Conservation (phyloP, 176 grass and related monocot genomes). For the Oropetium thomaeum region DNA sequence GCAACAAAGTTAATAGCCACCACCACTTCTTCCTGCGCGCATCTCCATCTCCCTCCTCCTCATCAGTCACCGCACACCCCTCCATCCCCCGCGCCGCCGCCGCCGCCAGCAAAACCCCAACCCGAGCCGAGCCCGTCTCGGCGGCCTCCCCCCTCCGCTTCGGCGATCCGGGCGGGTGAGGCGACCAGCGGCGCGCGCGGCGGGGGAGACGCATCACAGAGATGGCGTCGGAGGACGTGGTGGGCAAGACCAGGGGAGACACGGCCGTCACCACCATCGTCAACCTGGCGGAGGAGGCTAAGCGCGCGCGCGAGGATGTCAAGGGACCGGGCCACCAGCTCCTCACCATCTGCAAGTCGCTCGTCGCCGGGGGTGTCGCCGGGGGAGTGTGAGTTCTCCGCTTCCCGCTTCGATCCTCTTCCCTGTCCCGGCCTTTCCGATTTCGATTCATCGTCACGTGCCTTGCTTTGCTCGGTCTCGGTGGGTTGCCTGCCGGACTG, state of each 20-base stretch:
- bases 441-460: not conserved
- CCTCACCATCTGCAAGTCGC: constrained; percentile 85
- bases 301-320: constrained; percentile 91
- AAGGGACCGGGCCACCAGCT: constrained; percentile 73
- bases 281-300: constrained; percentile 93
- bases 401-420: not conserved
- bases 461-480: not conserved
- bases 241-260: constrained; percentile 89
- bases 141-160: not conserved
- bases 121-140: not conserved
- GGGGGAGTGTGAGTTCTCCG: constrained; percentile 72
- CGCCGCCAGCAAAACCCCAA: constrained; percentile 6
- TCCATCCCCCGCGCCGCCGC: constrained; percentile 5
- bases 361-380: constrained; percentile 87
- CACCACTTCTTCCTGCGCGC: not conserved
- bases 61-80: not conserved
- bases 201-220: not conserved
- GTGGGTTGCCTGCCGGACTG: not conserved
- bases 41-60: not conserved
- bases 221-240: constrained; percentile 99
- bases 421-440: too few species aligned
- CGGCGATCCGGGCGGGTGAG: constrained; percentile 36
- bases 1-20: constrained; percentile 31
- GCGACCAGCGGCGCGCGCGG: not conserved
- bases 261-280: constrained; percentile 94